Percentiles rank a stretch among this genome's conserved stretches.
Conservation (phyloP, 129 eudicot genomes). For the Flaveria robusta region DNA sequence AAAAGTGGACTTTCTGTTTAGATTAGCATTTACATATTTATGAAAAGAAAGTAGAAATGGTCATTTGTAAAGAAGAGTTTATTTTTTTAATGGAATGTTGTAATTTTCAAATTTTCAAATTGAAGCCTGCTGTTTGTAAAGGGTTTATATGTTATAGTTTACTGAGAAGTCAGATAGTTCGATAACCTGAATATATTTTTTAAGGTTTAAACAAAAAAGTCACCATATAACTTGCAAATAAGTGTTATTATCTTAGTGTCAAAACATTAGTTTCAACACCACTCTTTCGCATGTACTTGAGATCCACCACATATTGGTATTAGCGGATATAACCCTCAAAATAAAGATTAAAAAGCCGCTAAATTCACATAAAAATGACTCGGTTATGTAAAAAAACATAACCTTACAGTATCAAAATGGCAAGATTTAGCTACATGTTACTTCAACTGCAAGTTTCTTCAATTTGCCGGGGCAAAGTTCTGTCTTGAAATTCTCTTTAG, state of each 20-base stretch:
- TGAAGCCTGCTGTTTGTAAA: not conserved
- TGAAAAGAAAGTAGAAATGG: not conserved
- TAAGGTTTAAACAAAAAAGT: not conserved
- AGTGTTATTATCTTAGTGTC: not conserved
- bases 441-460: conserved; percentile 76
- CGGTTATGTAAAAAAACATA: not conserved
- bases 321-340: not conserved
- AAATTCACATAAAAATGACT: conserved; percentile 12
- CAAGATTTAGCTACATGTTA: conserved; percentile 54
- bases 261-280: not conserved
- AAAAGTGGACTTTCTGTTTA: conserved; percentile 1
- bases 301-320: conserved; percentile 22
- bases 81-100: not conserved
- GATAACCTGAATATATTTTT: not conserved
- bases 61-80: not conserved
- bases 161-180: not conserved
- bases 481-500: conserved; percentile 48
- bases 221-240: not conserved
- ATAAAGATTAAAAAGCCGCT: not conserved
- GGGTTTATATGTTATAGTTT: not conserved
- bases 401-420: conserved; percentile 5
- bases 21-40: conserved; percentile 12
- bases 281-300: not conserved
- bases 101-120: not conserved
- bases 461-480: conserved; percentile 52